Conservation (phyloP, 176 grass and related monocot genomes). For the Eragrostis curvula region DNA sequence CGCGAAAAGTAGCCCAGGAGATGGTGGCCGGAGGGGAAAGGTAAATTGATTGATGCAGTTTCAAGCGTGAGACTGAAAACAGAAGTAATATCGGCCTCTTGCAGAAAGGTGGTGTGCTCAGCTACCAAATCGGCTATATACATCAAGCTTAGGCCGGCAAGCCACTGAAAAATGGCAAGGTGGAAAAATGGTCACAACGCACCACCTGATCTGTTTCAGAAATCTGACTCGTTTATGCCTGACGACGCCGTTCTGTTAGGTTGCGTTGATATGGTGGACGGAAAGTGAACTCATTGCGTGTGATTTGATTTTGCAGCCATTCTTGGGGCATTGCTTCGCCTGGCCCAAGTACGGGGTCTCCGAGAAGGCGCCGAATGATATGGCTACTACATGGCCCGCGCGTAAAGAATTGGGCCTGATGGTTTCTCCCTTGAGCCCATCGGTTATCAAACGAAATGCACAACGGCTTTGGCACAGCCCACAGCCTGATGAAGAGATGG, state of each 20-base stretch:
- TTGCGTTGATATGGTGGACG: neutral
- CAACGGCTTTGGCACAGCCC: too few species aligned
- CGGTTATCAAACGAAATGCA: too few species aligned
- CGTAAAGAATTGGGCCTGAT: neutral
- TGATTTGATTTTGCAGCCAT: neutral
- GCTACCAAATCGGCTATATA: neutral
- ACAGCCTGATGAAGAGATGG: conserved; percentile 17
- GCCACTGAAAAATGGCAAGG: neutral
- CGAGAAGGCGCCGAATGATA: neutral
- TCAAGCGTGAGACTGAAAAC: neutral
- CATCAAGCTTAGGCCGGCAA: neutral
- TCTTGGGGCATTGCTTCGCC: neutral
- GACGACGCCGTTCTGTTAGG: neutral
- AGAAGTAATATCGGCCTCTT: neutral
- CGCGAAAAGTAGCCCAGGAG: neutral
- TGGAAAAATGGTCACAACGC: neutral
- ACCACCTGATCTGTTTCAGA: neutral
- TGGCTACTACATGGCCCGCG: neutral
- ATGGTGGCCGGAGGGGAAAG: neutral
- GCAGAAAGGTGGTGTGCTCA: neutral
- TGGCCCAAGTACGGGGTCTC: neutral
- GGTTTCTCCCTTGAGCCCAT: too few species aligned
- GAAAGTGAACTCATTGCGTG: neutral
- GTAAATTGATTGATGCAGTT: neutral
- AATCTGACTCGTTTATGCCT: neutral